Conservation (phyloP, 108 stramenopile species). For the Schizochytrium sp. region DNA sequence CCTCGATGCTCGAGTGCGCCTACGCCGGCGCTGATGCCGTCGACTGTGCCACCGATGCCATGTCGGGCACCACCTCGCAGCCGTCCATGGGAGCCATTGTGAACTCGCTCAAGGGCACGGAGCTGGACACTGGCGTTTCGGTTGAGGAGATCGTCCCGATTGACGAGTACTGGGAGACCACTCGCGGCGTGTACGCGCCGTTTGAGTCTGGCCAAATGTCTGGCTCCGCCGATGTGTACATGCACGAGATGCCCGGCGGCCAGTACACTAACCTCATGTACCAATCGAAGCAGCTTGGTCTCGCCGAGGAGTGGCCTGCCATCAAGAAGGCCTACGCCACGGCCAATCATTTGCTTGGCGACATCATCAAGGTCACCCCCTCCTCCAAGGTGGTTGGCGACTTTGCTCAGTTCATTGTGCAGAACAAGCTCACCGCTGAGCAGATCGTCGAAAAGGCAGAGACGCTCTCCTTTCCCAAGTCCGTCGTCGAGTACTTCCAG, state of each 20-base stretch:
- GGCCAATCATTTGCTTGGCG: slow-evolving; percentile 82
- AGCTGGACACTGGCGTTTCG: slow-evolving; percentile 76
- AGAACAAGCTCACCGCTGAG: slow-evolving; percentile 75
- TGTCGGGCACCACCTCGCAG: slow-evolving; percentile 88
- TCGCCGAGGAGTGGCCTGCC: slow-evolving; percentile 77
- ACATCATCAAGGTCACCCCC: slow-evolving; percentile 95
- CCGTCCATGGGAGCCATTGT: slow-evolving; percentile 86
- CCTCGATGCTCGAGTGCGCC: slow-evolving; percentile 80
- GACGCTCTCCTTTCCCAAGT: slow-evolving; percentile 72
- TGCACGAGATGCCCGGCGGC: slow-evolving; percentile 92
- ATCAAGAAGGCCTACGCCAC: slow-evolving; percentile 82
- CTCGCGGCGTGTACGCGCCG: slow-evolving; percentile 80
- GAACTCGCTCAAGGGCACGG: slow-evolving; percentile 64
- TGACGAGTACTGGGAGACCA: slow-evolving; percentile 89
- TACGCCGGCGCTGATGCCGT: slow-evolving; percentile 90
- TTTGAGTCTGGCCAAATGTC: slow-evolving; percentile 92
- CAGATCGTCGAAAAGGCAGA: slow-evolving; percentile 78
- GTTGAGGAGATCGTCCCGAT: slow-evolving; percentile 53
- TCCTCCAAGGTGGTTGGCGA: slow-evolving; percentile 90
- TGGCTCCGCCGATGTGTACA: slow-evolving; percentile 82
- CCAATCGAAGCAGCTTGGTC: slow-evolving; percentile 77
- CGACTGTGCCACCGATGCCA: slow-evolving; percentile 80
- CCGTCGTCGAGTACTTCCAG: slow-evolving; percentile 90
- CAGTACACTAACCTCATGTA: slow-evolving; percentile 93
- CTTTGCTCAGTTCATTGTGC: slow-evolving; percentile 89